phyloP scores from a whole-genome alignment of 768 basidiomycete genomes.

The Naganishia kalamii region DNA sequence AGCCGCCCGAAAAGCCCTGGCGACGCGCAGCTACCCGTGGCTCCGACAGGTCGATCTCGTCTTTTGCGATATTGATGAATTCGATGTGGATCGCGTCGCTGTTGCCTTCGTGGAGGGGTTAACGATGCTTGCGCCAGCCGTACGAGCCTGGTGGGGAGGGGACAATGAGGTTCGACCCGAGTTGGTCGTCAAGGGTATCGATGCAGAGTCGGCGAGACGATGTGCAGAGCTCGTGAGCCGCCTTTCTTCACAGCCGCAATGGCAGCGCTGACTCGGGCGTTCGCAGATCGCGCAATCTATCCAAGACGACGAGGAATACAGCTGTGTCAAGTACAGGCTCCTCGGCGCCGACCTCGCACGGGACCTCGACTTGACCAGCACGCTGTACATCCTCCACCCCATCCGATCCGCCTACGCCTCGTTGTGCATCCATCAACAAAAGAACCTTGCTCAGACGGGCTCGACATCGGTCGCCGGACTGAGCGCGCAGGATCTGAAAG shows the following conservation, averaged over 20 bases:
- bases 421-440: background rate
- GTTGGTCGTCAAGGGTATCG: constrained; percentile 6
- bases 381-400: background rate
- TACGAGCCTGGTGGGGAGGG: background rate
- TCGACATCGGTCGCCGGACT: background rate
- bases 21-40: background rate
- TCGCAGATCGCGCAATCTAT: background rate
- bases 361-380: background rate
- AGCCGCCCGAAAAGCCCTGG: background rate
- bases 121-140: background rate
- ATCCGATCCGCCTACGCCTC: background rate
- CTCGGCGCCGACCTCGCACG: background rate
- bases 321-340: background rate
- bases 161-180: background rate
- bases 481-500: background rate
- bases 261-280: background rate
- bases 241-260: background rate
- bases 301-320: background rate
- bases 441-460: background rate
- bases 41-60: constrained; percentile 4
- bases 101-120: background rate
- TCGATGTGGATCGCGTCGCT: background rate
- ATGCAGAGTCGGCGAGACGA: background rate
- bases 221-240: background rate
- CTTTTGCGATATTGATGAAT: background rate